These are phyloP conservation scores for Closterium sp. DNA, from an alignment of 139 green algal species.

Conservation along the genomic window DNA sequence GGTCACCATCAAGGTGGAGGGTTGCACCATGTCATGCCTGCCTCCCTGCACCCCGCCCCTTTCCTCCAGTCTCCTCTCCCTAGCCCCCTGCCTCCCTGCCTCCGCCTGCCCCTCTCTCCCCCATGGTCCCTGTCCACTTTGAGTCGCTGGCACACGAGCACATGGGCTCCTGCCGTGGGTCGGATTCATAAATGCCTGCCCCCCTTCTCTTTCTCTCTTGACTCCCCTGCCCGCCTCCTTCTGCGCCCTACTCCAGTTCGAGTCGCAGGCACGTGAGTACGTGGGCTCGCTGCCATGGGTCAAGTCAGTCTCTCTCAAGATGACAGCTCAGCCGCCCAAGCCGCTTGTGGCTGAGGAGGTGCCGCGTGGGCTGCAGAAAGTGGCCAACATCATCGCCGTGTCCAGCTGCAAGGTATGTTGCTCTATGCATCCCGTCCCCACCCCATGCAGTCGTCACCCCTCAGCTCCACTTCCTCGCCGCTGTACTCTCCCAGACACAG, in stretches of 20 bases:
- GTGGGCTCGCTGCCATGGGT: conserved; percentile 67
- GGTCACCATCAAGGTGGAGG: neutral
- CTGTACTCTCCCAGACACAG: neutral
- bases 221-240: neutral
- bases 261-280: conserved; percentile 44
- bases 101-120: neutral
- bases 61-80: neutral
- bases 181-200: neutral
- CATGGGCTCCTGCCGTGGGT: conserved; percentile 64
- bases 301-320: conserved; percentile 59
- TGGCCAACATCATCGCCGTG: conserved; percentile 91
- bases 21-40: neutral
- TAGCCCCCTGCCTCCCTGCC: neutral
- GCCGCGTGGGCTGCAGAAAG: conserved; percentile 70
- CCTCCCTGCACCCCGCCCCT: neutral
- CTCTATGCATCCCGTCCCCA: neutral
- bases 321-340: conserved; percentile 74
- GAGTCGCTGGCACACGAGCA: conserved; percentile 33
- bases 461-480: neutral
- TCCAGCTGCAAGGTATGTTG: conserved; percentile 72
- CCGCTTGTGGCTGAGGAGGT: conserved; percentile 62
- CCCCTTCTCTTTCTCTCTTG: neutral
- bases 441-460: no score
- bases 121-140: conserved; percentile 16
- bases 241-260: conserved; percentile 33